Evolutionary conservation across 805 yeast genomes (phyloP).

Genomic region (Candida morakotiae): DNA sequence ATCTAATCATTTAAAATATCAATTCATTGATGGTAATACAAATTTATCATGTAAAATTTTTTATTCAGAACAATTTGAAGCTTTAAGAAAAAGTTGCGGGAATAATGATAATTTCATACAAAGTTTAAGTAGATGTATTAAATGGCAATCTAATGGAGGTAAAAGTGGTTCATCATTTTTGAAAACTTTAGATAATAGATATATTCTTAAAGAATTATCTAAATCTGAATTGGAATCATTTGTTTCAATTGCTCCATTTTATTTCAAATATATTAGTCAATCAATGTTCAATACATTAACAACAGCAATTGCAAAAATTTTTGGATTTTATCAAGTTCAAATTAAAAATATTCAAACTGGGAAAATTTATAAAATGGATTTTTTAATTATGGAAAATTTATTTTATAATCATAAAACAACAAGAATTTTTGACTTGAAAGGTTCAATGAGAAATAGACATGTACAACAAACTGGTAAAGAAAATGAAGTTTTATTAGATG

Average conservation of each 20-base stretch:
- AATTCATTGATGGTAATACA: constrained; percentile 81
- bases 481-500: constrained; percentile 91
- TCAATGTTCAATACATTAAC: constrained; percentile 93
- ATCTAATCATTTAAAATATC: constrained; percentile 88
- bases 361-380: constrained; percentile 79
- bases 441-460: constrained; percentile 96
- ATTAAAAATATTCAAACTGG: constrained; percentile 76
- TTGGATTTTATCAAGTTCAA: constrained; percentile 93
- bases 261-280: constrained; percentile 93
- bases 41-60: constrained; percentile 88
- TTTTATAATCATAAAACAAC: constrained; percentile 80
- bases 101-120: constrained; percentile 73
- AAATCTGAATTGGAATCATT: constrained; percentile 89
- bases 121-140: constrained; percentile 86
- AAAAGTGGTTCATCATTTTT: constrained; percentile 93
- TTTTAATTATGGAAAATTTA: constrained; percentile 91
- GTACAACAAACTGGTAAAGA: constrained; percentile 95
- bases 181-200: constrained; percentile 86
- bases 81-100: constrained; percentile 81
- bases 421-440: constrained; percentile 91
- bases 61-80: constrained; percentile 95
- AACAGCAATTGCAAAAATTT: constrained; percentile 88
- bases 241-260: constrained; percentile 92
- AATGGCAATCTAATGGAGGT: constrained; percentile 96
- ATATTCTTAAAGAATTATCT: constrained; percentile 84